These are phyloP conservation scores for Hanseniaspora mollemarum DNA, from an alignment of 805 yeast species.

Conservation along the genomic window DNA sequence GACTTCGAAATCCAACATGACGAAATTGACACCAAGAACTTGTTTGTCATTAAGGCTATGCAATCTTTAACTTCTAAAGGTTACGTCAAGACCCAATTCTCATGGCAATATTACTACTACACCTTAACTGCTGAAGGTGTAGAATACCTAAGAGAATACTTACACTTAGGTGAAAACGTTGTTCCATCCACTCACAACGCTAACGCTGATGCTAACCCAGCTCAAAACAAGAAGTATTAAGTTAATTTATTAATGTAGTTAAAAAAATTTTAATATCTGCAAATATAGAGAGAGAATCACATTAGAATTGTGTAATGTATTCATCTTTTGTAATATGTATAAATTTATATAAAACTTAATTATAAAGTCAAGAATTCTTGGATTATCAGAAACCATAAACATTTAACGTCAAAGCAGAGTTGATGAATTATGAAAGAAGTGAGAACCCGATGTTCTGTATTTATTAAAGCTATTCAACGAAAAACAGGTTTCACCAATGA, in stretches of 20 bases:
- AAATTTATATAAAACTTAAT: conserved; percentile 11
- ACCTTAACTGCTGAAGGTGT: conserved; percentile 99
- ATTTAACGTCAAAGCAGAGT: not conserved
- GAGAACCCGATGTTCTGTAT: not conserved
- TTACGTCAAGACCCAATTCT: conserved; percentile 98
- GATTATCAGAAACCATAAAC: conserved; percentile 14
- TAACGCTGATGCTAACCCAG: conserved; percentile 69
- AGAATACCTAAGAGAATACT: conserved; percentile 93
- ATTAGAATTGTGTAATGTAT: not conserved
- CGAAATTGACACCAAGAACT: conserved; percentile 95
- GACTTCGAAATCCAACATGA: conserved; percentile 97
- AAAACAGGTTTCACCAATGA: too few species aligned
- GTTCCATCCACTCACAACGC: conserved; percentile 97
- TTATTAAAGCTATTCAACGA: too few species aligned
- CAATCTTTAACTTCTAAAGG: conserved; percentile 99
- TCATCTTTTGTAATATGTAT: not conserved
- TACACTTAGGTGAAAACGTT: conserved; percentile 96
- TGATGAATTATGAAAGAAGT: not conserved
- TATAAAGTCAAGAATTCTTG: conserved; percentile 16
- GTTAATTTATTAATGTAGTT: not conserved
- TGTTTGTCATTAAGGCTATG: conserved; percentile 95
- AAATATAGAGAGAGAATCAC: not conserved
- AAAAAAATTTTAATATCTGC: not conserved
- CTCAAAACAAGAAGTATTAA: conserved; percentile 44
- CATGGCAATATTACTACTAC: conserved; percentile 99